Base-by-base conservation (phyloP, 1,284 basidiomycete genomes). In the Coniophora puteana region DNA sequence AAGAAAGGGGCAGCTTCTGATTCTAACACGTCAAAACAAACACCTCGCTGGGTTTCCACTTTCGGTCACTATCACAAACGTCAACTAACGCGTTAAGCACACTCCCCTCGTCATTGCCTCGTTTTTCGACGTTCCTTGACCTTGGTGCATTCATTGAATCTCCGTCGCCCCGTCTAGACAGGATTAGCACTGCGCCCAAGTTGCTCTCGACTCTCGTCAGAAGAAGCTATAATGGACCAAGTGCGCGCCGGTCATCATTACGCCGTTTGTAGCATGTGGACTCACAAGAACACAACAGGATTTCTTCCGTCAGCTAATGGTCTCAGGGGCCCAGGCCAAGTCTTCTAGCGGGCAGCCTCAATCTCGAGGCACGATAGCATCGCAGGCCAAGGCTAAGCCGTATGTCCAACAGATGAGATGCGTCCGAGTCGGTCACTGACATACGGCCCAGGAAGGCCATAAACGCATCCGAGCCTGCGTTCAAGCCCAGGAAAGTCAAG, bases 401-500 rank as follows among this genome's bases (percentile, higher is more conserved):
- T 53, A 23, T 28, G 50, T 46, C 12, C 21, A n/a, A 14, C 26
- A 27, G 51, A 50, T 10, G 29, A 26, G n/a, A 27, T 27, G n/a
- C 29, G 1, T 18, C n/a, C n/a, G n/a, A n/a, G n/a, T n/a, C n/a
- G n/a, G n/a, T n/a, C n/a, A n/a, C n/a, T n/a, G n/a, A n/a, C n/a
- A n/a, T n/a, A n/a, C n/a, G n/a, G n/a, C 8, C n/a, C 40, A 67
- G 66, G 6, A 46, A 48, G 48, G 53, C 63, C 8, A 51, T 68
- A 18, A 60, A 65, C 31, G 53, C 69, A 4, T 67, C 71, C 1
- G 64, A 76, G 44, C 68, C 82, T 18, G 70, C 74, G 0, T 89
- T 89, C 64, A 87, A 88, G 54, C 86, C 86, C 8, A 72, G 87
- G 38, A 87, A 84, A 51, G 67, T 89, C 32, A 87, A 83, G 65